Percentiles rank a stretch among this genome's conserved stretches.
Evolutionary conservation across 768 basidiomycete species (phyloP).

Genomic region (Kwoniella europaea): DNA sequence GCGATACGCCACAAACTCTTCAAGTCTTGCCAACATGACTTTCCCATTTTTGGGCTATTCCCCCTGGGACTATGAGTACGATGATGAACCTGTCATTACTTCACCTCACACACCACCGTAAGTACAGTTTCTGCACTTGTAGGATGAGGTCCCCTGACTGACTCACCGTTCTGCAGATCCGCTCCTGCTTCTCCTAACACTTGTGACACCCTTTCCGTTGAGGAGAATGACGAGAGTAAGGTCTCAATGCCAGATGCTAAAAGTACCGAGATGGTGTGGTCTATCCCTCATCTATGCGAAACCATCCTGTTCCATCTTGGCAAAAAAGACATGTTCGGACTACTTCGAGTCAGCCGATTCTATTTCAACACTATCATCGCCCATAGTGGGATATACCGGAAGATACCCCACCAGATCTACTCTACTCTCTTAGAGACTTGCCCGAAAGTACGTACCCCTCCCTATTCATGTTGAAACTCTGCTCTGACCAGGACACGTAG

Average conservation of each 20-base stretch:
- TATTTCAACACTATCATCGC: not conserved
- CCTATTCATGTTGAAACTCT: not conserved
- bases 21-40: too few species aligned
- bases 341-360: not conserved
- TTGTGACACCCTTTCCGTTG: too few species aligned
- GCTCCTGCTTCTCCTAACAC: too few species aligned
- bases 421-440: not conserved
- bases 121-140: too few species aligned
- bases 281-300: not conserved
- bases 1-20: too few species aligned
- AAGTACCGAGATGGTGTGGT: not conserved
- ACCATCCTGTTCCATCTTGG: not conserved
- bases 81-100: too few species aligned
- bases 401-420: not conserved
- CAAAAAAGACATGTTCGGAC: not conserved
- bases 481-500: not conserved
- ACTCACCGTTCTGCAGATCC: too few species aligned
- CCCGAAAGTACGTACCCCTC: not conserved
- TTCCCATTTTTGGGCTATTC: too few species aligned
- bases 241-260: not conserved
- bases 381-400: not conserved
- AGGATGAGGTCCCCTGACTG: too few species aligned
- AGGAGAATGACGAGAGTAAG: too few species aligned
- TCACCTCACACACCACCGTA: too few species aligned
- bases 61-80: too few species aligned